Conservation (phyloP, 164 flowering plant species). For the Macadamia tetraphylla region DNA sequence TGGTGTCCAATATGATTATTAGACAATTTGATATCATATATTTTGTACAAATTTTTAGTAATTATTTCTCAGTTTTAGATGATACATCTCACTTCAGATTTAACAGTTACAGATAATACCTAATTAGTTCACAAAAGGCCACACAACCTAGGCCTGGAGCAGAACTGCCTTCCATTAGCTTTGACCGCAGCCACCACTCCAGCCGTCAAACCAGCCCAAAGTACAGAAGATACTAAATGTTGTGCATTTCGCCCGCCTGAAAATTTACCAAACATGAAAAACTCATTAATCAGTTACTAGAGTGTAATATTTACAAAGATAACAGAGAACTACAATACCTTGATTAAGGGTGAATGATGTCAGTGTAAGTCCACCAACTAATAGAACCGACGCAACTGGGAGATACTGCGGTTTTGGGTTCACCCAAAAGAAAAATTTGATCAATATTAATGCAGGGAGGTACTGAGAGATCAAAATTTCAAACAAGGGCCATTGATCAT, state of each 20-base stretch:
- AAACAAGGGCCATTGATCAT: not conserved
- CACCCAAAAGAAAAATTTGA: not conserved
- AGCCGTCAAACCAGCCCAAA: conserved; percentile 83
- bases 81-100: too few species aligned
- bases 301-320: not conserved
- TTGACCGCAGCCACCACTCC: conserved; percentile 76
- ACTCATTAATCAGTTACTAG: too few species aligned
- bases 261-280: not conserved
- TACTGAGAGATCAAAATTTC: not conserved
- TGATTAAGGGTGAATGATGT: conserved; percentile 74
- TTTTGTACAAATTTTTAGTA: too few species aligned
- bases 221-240: conserved; percentile 45
- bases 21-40: too few species aligned
- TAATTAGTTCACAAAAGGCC: conserved; percentile 37
- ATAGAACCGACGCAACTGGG: conserved; percentile 79
- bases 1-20: too few species aligned
- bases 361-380: conserved; percentile 78
- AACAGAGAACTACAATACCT: conserved; percentile 34
- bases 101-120: too few species aligned
- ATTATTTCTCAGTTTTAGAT: too few species aligned
- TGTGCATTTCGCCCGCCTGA: conserved; percentile 71
- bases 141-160: conserved; percentile 88
- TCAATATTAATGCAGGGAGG: not conserved
- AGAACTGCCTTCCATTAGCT: conserved; percentile 87
- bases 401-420: conserved; percentile 55